Percentiles rank a stretch among this genome's conserved stretches.
phyloP scores from a whole-genome alignment of 345 rosid species.

The Durio zibethinus region DNA sequence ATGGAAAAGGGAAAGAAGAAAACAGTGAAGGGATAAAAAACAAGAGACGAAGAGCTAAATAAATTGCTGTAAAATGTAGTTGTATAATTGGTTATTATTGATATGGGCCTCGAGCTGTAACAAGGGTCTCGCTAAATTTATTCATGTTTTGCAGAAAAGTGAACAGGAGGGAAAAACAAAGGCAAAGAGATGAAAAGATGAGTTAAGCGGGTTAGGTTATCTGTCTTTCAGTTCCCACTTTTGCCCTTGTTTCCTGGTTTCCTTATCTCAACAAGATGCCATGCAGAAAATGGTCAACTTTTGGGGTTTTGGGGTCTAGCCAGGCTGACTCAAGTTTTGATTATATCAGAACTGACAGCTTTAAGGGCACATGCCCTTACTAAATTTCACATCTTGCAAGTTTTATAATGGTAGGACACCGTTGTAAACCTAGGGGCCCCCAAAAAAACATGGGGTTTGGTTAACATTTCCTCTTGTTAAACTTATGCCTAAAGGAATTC shows the following conservation, averaged over 20 bases:
- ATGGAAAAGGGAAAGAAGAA: not conserved
- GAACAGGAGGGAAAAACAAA: not conserved
- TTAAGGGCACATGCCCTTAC: conserved; percentile 7
- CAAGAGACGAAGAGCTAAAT: conserved; percentile 3
- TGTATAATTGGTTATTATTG: not conserved
- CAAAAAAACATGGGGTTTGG: not conserved
- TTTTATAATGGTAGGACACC: not conserved
- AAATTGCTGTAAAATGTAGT: conserved; percentile 2
- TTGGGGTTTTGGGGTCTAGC: not conserved
- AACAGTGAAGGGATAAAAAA: not conserved
- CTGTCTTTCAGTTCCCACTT: conserved; percentile 6
- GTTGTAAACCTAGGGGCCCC: not conserved
- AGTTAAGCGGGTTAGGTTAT: not conserved
- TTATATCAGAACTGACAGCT: not conserved
- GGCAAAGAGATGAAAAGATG: not conserved
- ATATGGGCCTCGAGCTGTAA: not conserved
- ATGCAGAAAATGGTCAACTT: not conserved
- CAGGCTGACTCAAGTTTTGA: not conserved
- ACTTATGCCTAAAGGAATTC: not conserved
- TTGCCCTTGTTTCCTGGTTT: not conserved
- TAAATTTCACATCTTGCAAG: not conserved
- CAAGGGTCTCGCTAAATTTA: not conserved
- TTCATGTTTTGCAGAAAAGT: not conserved
- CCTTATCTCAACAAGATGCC: not conserved
- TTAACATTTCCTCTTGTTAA: not conserved